A percentile compares a stretch with the other conserved stretches of the same genome.
Conservation (phyloP, 2,329 filamentous ascomycete genomes). For the Monosporascus cannonballus region DNA sequence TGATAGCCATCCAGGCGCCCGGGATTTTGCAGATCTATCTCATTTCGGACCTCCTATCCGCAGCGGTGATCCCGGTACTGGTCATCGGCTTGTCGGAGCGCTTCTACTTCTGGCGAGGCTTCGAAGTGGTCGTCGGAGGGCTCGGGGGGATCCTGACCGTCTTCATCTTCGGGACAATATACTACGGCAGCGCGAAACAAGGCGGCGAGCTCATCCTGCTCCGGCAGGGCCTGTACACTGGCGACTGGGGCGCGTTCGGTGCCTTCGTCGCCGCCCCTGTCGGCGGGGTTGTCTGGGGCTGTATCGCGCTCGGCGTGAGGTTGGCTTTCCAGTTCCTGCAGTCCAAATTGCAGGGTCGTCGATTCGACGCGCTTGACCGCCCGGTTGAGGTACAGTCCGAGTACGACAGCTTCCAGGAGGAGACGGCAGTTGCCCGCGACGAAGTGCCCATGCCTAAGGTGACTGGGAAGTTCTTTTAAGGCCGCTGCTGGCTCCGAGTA, state of each 20-base stretch:
- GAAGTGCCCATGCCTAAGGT: slow-evolving; percentile 30
- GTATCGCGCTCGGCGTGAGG: slow-evolving; percentile 55
- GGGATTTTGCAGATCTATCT: slow-evolving; percentile 77
- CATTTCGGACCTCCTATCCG: slow-evolving; percentile 74
- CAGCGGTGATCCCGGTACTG: slow-evolving; percentile 68
- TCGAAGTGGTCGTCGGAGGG: slow-evolving; percentile 73
- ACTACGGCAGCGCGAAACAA: slow-evolving; percentile 60
- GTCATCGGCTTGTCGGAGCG: slow-evolving; percentile 63
- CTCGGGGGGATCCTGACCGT: slow-evolving; percentile 73
- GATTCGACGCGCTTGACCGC: slow-evolving; percentile 63
- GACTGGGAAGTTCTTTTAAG: slow-evolving; percentile 40
- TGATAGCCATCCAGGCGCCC: slow-evolving; percentile 67
- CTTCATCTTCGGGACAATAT: slow-evolving; percentile 75
- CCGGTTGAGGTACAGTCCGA: slow-evolving; percentile 27
- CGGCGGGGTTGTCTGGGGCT: slow-evolving; percentile 67
- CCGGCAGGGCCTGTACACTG: slow-evolving; percentile 65
- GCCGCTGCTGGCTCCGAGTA: neutral
- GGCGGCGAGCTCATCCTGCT: slow-evolving; percentile 66
- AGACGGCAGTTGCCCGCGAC: slow-evolving; percentile 20
- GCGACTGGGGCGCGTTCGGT: slow-evolving; percentile 78
- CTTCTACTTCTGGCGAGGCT: slow-evolving; percentile 70
- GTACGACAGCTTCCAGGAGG: slow-evolving; percentile 19
- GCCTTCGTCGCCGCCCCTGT: slow-evolving; percentile 76
- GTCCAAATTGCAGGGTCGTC: slow-evolving; percentile 51
- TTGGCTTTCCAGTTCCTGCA: slow-evolving; percentile 51